Base-by-base conservation (phyloP, 1,284 basidiomycete species). In the Cryptococcus sp. region DNA sequence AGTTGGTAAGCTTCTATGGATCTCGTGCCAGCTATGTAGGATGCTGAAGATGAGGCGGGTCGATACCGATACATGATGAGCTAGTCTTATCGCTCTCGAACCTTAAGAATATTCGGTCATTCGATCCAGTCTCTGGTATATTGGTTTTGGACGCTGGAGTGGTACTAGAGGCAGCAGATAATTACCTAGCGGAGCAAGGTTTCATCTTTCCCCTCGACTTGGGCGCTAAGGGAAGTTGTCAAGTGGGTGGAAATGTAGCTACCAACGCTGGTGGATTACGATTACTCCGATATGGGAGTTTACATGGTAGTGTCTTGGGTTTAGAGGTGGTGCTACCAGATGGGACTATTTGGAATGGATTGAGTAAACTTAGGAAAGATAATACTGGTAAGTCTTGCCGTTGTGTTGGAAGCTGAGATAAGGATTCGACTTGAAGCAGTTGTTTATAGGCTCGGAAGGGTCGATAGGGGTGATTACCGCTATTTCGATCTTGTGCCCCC, bases 361-460 rank as follows among this genome's bases (percentile, higher is more conserved):
- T 93, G 32, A 84, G 86, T 7, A 77, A 74, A 18, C 77, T 98
- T 53, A 83, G 96, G 45, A 99, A 99, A 77, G 96, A 99, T 76
- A 99, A 99, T 74, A 99, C 96, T 2, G 93, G 91, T 87, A 52
- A 55, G 80, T 66, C 1, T 18, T 1, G 47, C 40, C 32, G 9
- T 16, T 34, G 16, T n/a, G n/a, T n/a, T n/a, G n/a, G n/a, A 28
- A 28, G 24, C 24, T 21, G 34, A 24, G 2, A 9, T 3, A 60
- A 91, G 91, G 94, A n/a, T 94, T 97, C 70, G 96, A 99, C 73
- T 80, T 98, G 46, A 98, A 99, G 76, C 96, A 98, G 72, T 82
- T 99, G 7, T 99, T 98, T 75, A 97, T 99, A 63, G 96, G 96
- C 19, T 87, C 89, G 10, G 96, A 99, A 73, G 96, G 96, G 49